A percentile compares a stretch with the other conserved stretches of the same genome.
These are phyloP conservation scores for Hypoxylon sp. DNA, from an alignment of 2,329 filamentous ascomycete genomes.

Conservation along the genomic window DNA sequence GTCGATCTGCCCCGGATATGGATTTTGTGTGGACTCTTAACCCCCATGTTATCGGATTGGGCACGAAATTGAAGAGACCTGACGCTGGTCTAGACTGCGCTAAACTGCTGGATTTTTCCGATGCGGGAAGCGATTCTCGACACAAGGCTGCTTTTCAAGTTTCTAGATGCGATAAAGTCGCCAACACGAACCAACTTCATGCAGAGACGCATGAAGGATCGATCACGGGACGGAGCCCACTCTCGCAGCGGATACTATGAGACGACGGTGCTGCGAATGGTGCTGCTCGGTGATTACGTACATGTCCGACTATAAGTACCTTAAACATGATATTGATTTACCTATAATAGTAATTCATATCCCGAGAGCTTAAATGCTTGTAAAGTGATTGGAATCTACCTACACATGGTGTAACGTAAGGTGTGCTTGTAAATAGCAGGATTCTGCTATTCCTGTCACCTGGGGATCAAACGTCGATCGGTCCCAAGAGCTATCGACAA, in stretches of 20 bases:
- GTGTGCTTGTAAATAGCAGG: conserved; percentile 13
- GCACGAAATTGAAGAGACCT: conserved; percentile 28
- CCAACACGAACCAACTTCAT: conserved; percentile 22
- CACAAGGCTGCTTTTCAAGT: conserved; percentile 11
- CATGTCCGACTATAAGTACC: conserved; percentile 19
- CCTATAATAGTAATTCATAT: conserved; percentile 17
- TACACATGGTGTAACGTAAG: not conserved
- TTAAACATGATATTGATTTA: conserved; percentile 12
- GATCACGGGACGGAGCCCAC: conserved; percentile 42
- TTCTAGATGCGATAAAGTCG: conserved; percentile 13
- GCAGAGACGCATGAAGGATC: conserved; percentile 40
- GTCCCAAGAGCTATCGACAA: conserved; percentile 14
- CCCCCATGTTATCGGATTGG: conserved; percentile 35
- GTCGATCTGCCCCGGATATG: conserved; percentile 39
- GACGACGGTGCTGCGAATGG: conserved; percentile 13
- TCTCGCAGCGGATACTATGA: conserved; percentile 25
- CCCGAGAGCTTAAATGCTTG: not conserved
- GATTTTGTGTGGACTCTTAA: conserved; percentile 29
- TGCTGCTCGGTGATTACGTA: conserved; percentile 17
- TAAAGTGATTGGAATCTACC: conserved; percentile 2
- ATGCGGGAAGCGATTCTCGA: conserved; percentile 27
- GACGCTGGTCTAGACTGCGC: conserved; percentile 37
- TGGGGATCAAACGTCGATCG: conserved; percentile 33
- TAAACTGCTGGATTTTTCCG: conserved; percentile 8
- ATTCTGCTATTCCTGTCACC: conserved; percentile 16